Conservation (phyloP, 352 stramenopile species). For the Phytophthora rubi region DNA sequence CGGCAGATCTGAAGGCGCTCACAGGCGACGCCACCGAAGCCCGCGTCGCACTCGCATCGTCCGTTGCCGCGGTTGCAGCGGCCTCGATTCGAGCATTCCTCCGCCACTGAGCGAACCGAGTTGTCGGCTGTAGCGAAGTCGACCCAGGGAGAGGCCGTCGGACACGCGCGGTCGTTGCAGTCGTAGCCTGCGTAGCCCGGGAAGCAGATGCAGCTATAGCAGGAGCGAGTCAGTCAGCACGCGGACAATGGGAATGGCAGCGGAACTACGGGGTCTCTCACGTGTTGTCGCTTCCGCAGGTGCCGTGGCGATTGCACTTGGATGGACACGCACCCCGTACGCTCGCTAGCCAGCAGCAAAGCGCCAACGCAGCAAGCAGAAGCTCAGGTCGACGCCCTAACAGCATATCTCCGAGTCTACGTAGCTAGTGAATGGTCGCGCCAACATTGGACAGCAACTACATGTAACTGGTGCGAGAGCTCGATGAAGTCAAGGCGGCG, state of each 20-base stretch:
- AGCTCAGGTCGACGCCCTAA: neutral
- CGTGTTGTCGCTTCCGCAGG: conserved; percentile 64
- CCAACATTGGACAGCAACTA: neutral
- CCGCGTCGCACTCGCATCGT: conserved; percentile 79
- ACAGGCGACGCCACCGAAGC: conserved; percentile 77
- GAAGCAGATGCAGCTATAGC: conserved; percentile 82
- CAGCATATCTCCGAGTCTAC: too few relatives aligned
- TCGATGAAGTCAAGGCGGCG: too few relatives aligned
- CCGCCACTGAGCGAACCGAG: conserved; percentile 42
- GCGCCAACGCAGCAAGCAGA: conserved; percentile 15
- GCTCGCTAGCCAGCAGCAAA: conserved; percentile 9
- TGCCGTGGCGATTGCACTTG: conserved; percentile 71
- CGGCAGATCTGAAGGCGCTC: conserved; percentile 72
- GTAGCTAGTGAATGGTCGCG: neutral
- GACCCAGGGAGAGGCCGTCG: conserved; percentile 66
- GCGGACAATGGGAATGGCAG: neutral
- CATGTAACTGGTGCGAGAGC: too few relatives aligned
- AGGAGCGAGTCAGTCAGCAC: neutral
- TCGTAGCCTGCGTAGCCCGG: conserved; percentile 88
- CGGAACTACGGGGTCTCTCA: conserved; percentile 21
- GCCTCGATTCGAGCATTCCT: conserved; percentile 80
- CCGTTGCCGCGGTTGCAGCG: conserved; percentile 78
- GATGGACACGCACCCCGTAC: conserved; percentile 52
- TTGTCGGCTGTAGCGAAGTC: conserved; percentile 58
- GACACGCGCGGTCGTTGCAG: conserved; percentile 82